Base-by-base conservation (phyloP, 2,329 filamentous ascomycete genomes). In the Zalaria sp. region DNA sequence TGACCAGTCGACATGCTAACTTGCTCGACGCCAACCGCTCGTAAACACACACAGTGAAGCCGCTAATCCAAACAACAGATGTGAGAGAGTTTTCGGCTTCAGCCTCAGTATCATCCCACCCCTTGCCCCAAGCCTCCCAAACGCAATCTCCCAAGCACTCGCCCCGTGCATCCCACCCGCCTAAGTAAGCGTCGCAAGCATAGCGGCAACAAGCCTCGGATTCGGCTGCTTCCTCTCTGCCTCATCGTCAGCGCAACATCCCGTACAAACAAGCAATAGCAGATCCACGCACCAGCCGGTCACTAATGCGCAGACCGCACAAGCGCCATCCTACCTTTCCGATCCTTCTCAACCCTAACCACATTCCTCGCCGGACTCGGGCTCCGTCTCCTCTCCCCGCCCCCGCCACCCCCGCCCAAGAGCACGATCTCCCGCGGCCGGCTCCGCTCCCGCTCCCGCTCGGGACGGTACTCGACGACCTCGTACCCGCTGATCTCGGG, bases 271-370 rank as follows among this genome's bases (percentile, higher is more conserved):
- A 28, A 35, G 34, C 44, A 29, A 31, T 10, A 10, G 38, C 42
- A 27, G 38, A 40, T 34, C 32, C 41, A 41, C 40, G 47, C 42
- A 64, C 51, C 49, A 59, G 47, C 43, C 51, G 46, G 68, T 70
- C 64, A 72, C 64, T 68, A 75, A 63, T 77, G 73, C 67, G 79
- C 77, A 57, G 82, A 83, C 63, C 84, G 75, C 68, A 82, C 83
- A 67, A 88, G 79, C 70, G 79, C 77, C 77, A 91, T 79, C 83
- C 81, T 91, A 93, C 88, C 87, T 87, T 84, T 91, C 71, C 81
- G 81, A 67, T 95, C 86, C 71, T 83, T 86, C 66, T 86, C 83
- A 54, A 94, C 77, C 52, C 81, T 71, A 48, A 83, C 68, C 41
- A 79, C 62, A 45, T 77, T 73, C 39, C 71, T 63, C 34, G 62